Conservation (phyloP, 225 moss, liverwort and hornwort species). For the Climacium dendroides region DNA sequence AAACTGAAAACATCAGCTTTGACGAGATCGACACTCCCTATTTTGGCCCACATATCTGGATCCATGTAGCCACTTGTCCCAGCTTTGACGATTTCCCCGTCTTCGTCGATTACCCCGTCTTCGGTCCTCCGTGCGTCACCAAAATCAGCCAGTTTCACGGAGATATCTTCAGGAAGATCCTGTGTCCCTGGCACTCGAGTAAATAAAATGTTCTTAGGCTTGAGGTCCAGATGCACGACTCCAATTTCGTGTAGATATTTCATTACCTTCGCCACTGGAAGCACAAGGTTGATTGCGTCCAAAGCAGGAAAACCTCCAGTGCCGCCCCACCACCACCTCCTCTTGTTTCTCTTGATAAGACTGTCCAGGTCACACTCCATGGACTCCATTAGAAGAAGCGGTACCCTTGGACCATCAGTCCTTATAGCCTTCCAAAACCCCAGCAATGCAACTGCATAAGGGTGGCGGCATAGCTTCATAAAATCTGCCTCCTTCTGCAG, state of each 20-base stretch:
- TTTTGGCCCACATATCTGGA: neutral
- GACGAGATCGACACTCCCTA: neutral
- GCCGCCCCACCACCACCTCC: neutral
- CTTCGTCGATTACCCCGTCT: rapidly evolving
- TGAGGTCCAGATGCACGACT: neutral
- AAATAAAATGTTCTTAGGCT: neutral
- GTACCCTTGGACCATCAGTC: neutral
- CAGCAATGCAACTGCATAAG: neutral
- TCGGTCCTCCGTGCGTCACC: neutral
- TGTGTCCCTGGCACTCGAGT: neutral
- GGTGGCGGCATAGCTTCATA: neutral
- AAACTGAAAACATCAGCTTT: slow-evolving; percentile 6
- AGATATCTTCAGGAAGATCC: neutral
- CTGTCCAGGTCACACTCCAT: neutral
- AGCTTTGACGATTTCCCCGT: rapidly evolving
- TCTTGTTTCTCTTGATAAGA: neutral
- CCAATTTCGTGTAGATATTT: neutral
- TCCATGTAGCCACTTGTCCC: neutral
- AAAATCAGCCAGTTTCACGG: neutral
- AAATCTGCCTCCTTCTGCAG: neutral
- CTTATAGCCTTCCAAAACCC: neutral
- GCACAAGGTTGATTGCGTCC: neutral
- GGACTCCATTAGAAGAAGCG: neutral
- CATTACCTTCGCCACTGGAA: neutral
- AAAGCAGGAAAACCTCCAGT: neutral